These are phyloP conservation scores for Botrytis tulipae DNA, from an alignment of 2,329 filamentous ascomycete genomes.

Conservation along the genomic window DNA sequence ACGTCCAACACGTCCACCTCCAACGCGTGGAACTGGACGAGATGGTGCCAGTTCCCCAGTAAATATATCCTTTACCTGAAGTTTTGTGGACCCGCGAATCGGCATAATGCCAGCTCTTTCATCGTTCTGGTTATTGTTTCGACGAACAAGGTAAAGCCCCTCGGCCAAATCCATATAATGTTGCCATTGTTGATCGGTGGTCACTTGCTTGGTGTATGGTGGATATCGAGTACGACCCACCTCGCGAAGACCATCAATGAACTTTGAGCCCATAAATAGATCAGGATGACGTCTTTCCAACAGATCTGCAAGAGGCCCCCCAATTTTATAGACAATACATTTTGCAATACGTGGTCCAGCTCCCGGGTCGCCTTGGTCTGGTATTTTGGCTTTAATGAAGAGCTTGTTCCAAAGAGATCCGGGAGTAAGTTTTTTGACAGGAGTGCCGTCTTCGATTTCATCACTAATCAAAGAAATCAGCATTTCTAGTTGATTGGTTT, in stretches of 20 bases:
- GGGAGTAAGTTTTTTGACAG: conserved; percentile 3
- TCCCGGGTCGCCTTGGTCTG: not conserved
- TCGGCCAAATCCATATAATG: conserved; percentile 1
- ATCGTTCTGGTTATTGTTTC: conserved; percentile 1
- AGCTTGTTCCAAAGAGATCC: not conserved
- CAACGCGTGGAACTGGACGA: not conserved
- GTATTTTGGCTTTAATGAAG: not conserved
- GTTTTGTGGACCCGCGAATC: not conserved
- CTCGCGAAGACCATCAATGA: conserved; percentile 2
- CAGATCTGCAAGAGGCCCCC: not conserved
- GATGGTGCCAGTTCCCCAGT: not conserved
- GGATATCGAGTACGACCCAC: not conserved
- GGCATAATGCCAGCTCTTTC: not conserved
- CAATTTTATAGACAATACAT: conserved; percentile 14
- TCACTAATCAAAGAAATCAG: not conserved
- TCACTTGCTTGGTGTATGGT: conserved; percentile 8
- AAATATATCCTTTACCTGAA: conserved; percentile 3
- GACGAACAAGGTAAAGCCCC: conserved; percentile 11
- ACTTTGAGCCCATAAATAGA: not conserved
- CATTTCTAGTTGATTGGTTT: conserved; percentile 5
- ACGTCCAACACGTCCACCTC: conserved; percentile 2
- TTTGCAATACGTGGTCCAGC: conserved; percentile 16
- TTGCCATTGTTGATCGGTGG: conserved; percentile 1
- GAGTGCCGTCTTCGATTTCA: not conserved
- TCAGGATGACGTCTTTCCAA: conserved; percentile 4